These are phyloP conservation scores for Aspergillus nidulans DNA, from an alignment of 495 filamentous ascomycete species.

Conservation along the genomic window DNA sequence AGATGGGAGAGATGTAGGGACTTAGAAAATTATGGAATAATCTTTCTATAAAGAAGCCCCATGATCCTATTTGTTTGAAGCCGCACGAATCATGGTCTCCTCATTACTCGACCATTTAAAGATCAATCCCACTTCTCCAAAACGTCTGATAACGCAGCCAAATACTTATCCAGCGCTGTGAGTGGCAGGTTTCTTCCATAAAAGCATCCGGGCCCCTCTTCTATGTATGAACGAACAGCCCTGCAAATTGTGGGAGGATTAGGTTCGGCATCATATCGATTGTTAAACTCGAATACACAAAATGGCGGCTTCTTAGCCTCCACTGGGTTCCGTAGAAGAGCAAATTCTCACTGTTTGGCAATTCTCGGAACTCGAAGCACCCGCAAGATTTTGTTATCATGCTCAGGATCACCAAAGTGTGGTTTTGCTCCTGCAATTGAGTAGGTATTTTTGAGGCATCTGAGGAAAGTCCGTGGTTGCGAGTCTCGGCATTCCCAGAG, in stretches of 20 bases:
- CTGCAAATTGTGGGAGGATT: not conserved
- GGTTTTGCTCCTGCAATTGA: not conserved
- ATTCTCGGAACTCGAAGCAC: not conserved
- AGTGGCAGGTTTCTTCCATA: not conserved
- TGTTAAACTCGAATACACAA: not conserved
- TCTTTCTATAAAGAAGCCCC: too few relatives aligned
- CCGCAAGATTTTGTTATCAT: not conserved
- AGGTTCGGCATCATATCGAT: not conserved
- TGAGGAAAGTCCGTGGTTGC: not conserved
- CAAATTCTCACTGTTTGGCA: not conserved
- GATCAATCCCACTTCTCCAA: not conserved
- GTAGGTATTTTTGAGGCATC: not conserved
- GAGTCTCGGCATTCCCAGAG: not conserved
- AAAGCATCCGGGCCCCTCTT: not conserved
- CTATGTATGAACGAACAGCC: not conserved
- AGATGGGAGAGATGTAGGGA: too few relatives aligned
- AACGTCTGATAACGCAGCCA: not conserved
- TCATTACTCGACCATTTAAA: too few relatives aligned
- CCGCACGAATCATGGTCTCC: too few relatives aligned
- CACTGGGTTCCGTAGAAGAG: not conserved
- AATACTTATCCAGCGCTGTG: not conserved
- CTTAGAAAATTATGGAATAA: too few relatives aligned
- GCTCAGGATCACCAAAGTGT: not conserved
- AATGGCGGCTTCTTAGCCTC: not conserved
- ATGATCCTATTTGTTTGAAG: too few relatives aligned